Conservation (phyloP, 164 flowering plant species). For the Kalanchoe fedtschenkoi region DNA sequence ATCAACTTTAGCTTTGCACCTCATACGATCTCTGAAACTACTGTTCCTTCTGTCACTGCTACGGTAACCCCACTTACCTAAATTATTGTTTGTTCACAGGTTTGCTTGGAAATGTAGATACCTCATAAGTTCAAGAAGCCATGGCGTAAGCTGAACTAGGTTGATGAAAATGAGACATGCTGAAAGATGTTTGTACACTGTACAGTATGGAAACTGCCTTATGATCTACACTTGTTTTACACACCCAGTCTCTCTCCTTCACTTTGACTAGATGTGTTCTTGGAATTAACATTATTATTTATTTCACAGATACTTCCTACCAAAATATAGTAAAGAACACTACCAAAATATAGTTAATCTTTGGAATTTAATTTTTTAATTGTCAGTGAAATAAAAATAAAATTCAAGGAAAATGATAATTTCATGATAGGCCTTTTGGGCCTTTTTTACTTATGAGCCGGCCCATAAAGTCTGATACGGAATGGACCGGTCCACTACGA, state of each 20-base stretch:
- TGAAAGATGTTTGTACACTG: neutral
- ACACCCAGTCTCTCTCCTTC: neutral
- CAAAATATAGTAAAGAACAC: too few relatives aligned
- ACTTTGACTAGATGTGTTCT: neutral
- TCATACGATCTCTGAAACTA: neutral
- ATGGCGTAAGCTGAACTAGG: neutral
- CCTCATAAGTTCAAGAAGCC: neutral
- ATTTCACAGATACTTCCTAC: neutral
- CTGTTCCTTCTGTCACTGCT: neutral
- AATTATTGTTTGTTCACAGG: neutral
- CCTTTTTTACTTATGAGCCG: too few relatives aligned
- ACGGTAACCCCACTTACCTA: neutral
- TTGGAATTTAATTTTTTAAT: too few relatives aligned
- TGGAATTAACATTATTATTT: neutral
- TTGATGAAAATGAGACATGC: neutral
- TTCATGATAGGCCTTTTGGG: too few relatives aligned
- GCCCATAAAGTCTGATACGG: too few relatives aligned
- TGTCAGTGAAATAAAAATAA: too few relatives aligned
- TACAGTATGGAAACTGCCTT: neutral
- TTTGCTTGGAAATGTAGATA: constrained; percentile 4
- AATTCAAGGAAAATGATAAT: too few relatives aligned
- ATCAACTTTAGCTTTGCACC: too few relatives aligned
- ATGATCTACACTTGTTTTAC: neutral
- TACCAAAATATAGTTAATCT: too few relatives aligned
- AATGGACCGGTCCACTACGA: too few relatives aligned